phyloP scores from a whole-genome alignment of 2,329 filamentous ascomycete genomes.

The Daldinia eschscholtzii region DNA sequence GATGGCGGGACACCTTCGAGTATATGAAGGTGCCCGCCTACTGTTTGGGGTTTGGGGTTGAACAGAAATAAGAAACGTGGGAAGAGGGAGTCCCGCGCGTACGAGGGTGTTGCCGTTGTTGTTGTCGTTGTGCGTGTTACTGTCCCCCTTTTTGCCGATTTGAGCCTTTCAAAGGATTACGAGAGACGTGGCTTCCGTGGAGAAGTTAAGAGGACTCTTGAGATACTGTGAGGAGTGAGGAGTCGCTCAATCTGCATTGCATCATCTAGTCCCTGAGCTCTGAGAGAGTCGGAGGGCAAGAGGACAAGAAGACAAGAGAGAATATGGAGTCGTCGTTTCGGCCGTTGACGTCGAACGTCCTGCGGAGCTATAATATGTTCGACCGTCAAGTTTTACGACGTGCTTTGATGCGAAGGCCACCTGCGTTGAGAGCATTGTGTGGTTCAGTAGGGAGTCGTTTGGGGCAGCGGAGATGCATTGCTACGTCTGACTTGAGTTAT shows the following conservation, averaged over 20 bases:
- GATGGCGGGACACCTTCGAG: neutral
- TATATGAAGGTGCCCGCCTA: slow-evolving; percentile 1
- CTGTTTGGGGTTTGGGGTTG: neutral
- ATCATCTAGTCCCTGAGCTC: neutral
- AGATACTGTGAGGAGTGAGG: neutral
- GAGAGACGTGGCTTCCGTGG: neutral
- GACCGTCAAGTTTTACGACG: neutral
- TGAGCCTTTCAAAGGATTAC: neutral
- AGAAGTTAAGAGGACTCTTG: neutral
- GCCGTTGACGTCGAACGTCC: neutral
- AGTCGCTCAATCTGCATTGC: neutral
- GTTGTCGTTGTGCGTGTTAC: neutral
- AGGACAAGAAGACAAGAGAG: neutral
- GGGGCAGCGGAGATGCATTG: slow-evolving; percentile 40
- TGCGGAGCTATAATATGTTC: slow-evolving; percentile 4
- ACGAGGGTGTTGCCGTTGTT: neutral
- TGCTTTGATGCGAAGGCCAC: neutral
- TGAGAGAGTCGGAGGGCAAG: neutral
- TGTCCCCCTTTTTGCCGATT: neutral
- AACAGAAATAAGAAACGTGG: neutral
- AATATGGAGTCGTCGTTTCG: slow-evolving; percentile 23
- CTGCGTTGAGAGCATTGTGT: neutral
- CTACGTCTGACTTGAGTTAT: slow-evolving; percentile 50
- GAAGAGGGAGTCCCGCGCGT: neutral
- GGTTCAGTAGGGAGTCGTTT: neutral